Evolutionary conservation across 2,329 filamentous ascomycete genomes (phyloP).

Genomic region (Penicillium sp.): DNA sequence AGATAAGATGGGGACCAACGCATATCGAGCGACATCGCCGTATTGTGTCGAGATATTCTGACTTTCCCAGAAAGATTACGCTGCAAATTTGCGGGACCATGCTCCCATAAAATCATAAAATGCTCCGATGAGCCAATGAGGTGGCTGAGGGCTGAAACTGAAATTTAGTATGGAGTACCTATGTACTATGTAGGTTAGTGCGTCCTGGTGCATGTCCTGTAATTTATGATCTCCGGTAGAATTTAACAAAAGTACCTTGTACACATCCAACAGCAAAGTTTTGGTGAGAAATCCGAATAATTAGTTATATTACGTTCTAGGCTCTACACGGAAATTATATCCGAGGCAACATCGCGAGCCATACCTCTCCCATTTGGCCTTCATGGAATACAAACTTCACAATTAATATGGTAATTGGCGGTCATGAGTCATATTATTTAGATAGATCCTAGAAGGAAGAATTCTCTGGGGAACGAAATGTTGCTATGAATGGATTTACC

Average conservation of each 20-base stretch:
- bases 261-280: neutral
- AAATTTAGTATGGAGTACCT: neutral
- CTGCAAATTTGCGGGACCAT: neutral
- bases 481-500: neutral
- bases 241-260: neutral
- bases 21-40: no score
- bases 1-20: no score
- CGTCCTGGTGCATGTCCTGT: neutral
- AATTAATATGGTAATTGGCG: neutral
- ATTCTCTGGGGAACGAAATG: neutral
- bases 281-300: neutral
- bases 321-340: neutral
- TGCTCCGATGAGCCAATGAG: neutral
- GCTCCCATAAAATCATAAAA: no score
- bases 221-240: neutral
- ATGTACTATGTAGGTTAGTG: neutral
- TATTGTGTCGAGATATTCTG: no score
- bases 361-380: no score
- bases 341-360: neutral
- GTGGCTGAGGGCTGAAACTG: neutral
- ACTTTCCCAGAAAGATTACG: no score
- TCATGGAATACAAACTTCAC: neutral
- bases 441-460: neutral
- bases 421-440: neutral
- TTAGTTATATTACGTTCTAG: neutral